These are phyloP conservation scores for Pseudopyrenochaeta lycopersici DNA, from an alignment of 2,329 filamentous ascomycete species.

Conservation along the genomic window DNA sequence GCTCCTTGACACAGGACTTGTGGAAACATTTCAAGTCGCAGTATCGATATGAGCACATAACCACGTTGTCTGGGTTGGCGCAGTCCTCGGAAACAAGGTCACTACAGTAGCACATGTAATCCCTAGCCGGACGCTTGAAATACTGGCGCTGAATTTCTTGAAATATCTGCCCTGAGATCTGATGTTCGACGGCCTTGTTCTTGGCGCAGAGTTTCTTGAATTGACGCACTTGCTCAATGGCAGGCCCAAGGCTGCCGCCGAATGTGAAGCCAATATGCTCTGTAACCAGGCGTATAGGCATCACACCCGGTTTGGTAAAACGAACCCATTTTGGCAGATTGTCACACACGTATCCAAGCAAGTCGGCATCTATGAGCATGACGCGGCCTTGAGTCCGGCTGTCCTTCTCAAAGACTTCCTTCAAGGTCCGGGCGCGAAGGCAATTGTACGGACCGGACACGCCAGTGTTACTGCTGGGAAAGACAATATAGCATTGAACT, in stretches of 20 bases:
- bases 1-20: constrained; percentile 28
- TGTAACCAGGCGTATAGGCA: constrained; percentile 18
- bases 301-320: background rate
- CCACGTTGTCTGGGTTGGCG: background rate
- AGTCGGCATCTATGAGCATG: constrained; percentile 35
- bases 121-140: background rate
- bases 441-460: constrained; percentile 32
- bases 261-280: constrained; percentile 18
- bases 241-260: constrained; percentile 15
- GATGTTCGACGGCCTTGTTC: constrained; percentile 18
- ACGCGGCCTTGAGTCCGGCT: constrained; percentile 24
- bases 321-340: background rate
- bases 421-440: constrained; percentile 25
- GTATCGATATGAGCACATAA: constrained; percentile 26
- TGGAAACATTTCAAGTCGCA: constrained; percentile 33
- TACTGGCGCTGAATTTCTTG: constrained; percentile 11
- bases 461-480: constrained; percentile 16
- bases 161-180: constrained; percentile 11
- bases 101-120: constrained; percentile 33
- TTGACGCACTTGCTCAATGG: constrained; percentile 24
- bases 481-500: constrained; percentile 28
- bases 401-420: constrained; percentile 22
- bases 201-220: constrained; percentile 21
- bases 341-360: constrained; percentile 20
- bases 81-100: background rate